Evolutionary conservation across 257 asterid genomes (phyloP).

Genomic region (Przewalskia tangutica): DNA sequence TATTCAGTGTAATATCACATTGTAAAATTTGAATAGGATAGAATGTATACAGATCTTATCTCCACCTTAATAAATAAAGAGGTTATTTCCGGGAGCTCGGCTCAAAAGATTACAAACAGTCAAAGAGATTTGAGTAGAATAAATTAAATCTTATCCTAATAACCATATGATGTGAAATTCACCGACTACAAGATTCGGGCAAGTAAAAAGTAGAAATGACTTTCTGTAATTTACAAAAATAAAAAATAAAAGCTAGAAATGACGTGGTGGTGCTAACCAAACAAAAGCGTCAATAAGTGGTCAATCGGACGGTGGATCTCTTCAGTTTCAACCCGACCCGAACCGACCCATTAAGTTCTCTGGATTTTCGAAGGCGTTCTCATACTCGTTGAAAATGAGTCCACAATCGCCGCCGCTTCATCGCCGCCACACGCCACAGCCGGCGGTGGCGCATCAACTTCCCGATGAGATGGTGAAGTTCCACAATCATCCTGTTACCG

Average conservation of each 20-base stretch:
- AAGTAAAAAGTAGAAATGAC: background rate
- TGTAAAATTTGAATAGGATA: too few relatives aligned
- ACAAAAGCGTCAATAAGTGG: background rate
- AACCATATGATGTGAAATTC: background rate
- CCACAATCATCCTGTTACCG: background rate
- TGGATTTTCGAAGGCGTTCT: background rate
- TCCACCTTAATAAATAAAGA: too few relatives aligned
- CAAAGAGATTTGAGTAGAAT: background rate
- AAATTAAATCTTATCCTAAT: constrained; percentile 4
- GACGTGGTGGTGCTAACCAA: background rate
- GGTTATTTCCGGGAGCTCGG: too few relatives aligned
- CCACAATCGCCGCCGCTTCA: background rate
- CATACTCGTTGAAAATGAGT: background rate
- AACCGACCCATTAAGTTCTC: background rate
- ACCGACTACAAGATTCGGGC: background rate
- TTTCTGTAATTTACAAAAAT: background rate
- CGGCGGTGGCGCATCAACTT: background rate
- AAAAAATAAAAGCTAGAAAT: background rate
- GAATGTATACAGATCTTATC: too few relatives aligned
- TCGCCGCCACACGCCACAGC: background rate
- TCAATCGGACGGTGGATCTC: constrained; percentile 13
- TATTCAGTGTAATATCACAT: too few relatives aligned
- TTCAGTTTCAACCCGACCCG: background rate
- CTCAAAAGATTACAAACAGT: too few relatives aligned
- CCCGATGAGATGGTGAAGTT: background rate